Conservation (phyloP, 306 rosid species). For the Ormosia semicastrata region DNA sequence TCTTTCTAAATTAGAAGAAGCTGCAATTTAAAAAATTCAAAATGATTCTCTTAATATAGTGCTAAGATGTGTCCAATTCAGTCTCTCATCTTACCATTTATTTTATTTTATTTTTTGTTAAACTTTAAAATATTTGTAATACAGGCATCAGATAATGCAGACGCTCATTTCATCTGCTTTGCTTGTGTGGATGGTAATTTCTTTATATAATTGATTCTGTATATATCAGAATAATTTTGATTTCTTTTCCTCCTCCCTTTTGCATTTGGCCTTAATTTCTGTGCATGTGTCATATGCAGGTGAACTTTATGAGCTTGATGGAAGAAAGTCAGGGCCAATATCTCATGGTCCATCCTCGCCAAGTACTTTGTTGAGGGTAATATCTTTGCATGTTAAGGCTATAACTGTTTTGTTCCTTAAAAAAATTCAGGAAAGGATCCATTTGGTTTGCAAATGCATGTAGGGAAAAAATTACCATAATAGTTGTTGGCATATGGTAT, state of each 20-base stretch:
- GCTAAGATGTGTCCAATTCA: background rate
- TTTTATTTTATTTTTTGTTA: background rate
- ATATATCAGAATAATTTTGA: background rate
- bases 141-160: conserved; percentile 62
- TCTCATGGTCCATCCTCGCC: conserved; percentile 72
- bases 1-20: background rate
- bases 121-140: background rate
- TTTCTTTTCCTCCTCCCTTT: background rate
- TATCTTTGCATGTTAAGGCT: background rate
- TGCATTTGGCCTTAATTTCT: background rate
- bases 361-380: conserved; percentile 52
- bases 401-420: background rate
- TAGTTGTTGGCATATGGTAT: background rate
- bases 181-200: conserved; percentile 62
- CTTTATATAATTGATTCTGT: background rate
- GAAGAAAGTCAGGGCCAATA: conserved; percentile 67
- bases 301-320: conserved; percentile 79
- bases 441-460: background rate
- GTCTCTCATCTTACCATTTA: background rate
- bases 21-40: background rate
- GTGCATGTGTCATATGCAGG: conserved; percentile 33
- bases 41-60: background rate
- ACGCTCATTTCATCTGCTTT: conserved; percentile 77
- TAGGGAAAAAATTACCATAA: background rate
- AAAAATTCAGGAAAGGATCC: background rate